Conservation (phyloP, 176 grass and related monocot species). For the Olyra latifolia region DNA sequence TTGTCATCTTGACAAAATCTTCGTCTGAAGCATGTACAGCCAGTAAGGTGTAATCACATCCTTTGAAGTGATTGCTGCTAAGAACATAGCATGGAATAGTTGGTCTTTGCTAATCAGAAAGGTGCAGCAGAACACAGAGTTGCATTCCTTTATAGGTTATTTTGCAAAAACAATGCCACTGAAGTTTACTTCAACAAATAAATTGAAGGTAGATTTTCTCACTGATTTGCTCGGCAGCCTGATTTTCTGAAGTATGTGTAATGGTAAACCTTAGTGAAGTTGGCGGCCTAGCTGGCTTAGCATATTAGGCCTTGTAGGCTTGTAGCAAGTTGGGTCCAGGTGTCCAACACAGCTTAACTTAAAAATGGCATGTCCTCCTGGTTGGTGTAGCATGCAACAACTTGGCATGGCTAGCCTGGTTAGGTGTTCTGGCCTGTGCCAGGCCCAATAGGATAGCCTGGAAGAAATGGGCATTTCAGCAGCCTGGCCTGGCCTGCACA, state of each 20-base stretch:
- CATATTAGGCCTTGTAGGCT: background rate
- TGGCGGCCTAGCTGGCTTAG: background rate
- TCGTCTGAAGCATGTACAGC: background rate
- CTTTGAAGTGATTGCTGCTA: background rate
- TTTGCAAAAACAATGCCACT: conserved; percentile 1
- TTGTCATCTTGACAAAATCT: background rate
- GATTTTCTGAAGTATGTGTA: no score
- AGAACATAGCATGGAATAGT: background rate
- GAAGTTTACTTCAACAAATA: background rate
- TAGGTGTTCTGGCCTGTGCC: background rate
- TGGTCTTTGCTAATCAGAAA: background rate
- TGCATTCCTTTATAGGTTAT: background rate
- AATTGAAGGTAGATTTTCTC: no score
- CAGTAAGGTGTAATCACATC: background rate
- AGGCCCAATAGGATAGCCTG: background rate
- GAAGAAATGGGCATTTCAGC: background rate
- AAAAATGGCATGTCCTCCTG: background rate
- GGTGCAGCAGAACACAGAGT: background rate
- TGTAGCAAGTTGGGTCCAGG: background rate
- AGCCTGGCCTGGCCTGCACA: background rate
- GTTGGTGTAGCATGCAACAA: background rate
- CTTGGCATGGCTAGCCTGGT: background rate
- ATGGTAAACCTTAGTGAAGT: no score
- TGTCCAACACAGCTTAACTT: background rate
- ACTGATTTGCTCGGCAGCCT: no score